Base-by-base conservation (phyloP, 2,329 filamentous ascomycete genomes). In the Paramyrothecium sp. region DNA sequence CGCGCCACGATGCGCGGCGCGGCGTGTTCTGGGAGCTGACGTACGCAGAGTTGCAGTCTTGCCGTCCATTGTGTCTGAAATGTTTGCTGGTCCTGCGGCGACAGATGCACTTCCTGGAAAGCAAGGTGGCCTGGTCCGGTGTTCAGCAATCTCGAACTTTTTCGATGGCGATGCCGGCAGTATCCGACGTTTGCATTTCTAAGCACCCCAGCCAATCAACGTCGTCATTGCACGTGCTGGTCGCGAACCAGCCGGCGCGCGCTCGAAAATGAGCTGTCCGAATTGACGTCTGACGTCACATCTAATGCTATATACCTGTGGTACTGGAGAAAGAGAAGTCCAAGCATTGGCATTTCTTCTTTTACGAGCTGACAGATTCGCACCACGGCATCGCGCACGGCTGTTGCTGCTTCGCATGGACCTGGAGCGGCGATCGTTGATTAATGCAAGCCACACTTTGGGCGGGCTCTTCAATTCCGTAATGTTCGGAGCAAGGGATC, bases 11-110 rank as follows among this genome's bases (percentile, higher is more conserved):
- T 44, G 16, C 19, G 26, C 26, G 26, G 26, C 26, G 26, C 26
- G 10, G 26, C 10, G 26, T 30, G 26, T 30, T 10, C 26, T 30
- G 26, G 26, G 26, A 30, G 26, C 26, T 34, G 41, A 58, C 69
- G 20, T 67, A 73, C 70, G 58, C 23, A 69, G 56, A 34, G 67
- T 58, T 44, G 62, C 60, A 51, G 63, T 56, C 56, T 68, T 68
- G 60, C 67, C 69, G 54, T 73, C 71, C 70, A 73, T 73, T 57
- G 54, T 71, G 64, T 53, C 61, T 56, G 13, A 44, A 4, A 19
- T 19, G 38, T 17, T 30, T 16, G 38, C 38, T 17, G 57, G n/a
- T 54, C 26, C 54, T 48, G 20, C 7, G 48, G 41, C 19, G 19
- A 54, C 49, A 7, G 38, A 44, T 44, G 38, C 38, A 44, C 38